phyloP scores from a whole-genome alignment of 352 stramenopile genomes.

The Phytophthora brassicae region DNA sequence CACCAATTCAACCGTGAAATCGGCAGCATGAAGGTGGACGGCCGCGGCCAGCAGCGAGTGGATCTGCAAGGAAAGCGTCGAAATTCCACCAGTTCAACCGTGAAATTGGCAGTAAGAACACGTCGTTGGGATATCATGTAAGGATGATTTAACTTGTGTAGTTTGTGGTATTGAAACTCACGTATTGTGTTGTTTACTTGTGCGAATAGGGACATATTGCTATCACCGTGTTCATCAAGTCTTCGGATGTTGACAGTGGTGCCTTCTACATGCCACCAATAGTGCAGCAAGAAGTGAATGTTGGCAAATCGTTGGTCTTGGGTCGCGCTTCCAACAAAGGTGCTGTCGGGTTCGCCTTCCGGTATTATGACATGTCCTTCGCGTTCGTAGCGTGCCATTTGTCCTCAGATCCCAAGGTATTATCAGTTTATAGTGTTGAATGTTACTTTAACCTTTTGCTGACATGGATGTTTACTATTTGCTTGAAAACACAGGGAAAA shows the following conservation, averaged over 20 bases:
- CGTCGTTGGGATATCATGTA: constrained; percentile 77
- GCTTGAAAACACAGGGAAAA: constrained; percentile 49
- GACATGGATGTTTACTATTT: neutral
- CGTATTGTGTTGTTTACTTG: neutral
- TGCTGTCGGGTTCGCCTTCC: constrained; percentile 86
- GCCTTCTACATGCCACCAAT: constrained; percentile 84
- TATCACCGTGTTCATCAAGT: constrained; percentile 80
- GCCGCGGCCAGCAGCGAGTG: constrained; percentile 26
- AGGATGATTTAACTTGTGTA: neutral
- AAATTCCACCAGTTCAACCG: constrained; percentile 64
- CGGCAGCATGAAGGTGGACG: constrained; percentile 57
- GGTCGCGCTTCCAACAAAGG: constrained; percentile 89
- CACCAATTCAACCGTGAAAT: constrained; percentile 79
- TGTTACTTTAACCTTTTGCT: neutral
- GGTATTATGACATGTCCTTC: constrained; percentile 87
- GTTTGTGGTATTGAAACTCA: neutral
- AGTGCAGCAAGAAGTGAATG: constrained; percentile 71
- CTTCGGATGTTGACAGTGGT: constrained; percentile 60
- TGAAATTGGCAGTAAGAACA: constrained; percentile 84
- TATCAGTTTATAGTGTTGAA: neutral
- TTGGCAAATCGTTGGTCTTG: constrained; percentile 76
- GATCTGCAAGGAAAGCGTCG: constrained; percentile 14
- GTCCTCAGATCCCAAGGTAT: constrained; percentile 80
- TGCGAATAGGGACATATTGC: constrained; percentile 73
- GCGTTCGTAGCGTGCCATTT: constrained; percentile 89